Evolutionary conservation across 441 rosid species (phyloP), one percentile per base, ranked within the genome.

Genomic region (Pelargonium myrrhifolium): DNA sequence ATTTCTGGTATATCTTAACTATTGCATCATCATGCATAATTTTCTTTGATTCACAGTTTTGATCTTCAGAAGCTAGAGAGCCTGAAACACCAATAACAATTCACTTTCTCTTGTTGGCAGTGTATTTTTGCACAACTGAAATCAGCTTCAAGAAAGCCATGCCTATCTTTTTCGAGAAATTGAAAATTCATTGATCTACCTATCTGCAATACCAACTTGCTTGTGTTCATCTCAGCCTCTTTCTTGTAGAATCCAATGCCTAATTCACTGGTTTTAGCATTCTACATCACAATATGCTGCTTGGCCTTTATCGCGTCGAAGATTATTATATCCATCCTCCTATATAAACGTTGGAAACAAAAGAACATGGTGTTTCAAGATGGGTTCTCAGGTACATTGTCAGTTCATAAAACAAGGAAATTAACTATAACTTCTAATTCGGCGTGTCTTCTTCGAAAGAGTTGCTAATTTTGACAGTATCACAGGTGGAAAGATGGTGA

Each of bases 401-500:
- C 12, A 14, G 14, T 43, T 24, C 51, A 14, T 60, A 14, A 53
- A 40, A 3, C 11, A 9, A 7, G 15, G 5, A 8, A 18, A 56
- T 10, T 12, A 42, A 40, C 53, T 31, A 21, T 9, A 9, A 15
- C 0, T 28, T 7, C 18, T 72, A 68, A 1, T 24, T 17, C 17
- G 20, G n/a, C 56, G 61, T 45, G 17, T 10, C 60, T 15, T 11
- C 47, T 2, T 10, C 6, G 37, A 15, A 7, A n/a, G 18, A 9
- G n/a, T 10, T 9, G 39, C 63, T 12, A 3, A 26, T 62, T 11
- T 22, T 15, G 7, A 12, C 51, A 62, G 40, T 20, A 62, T 62
- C 71, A 68, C 78, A 86, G 94, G 87, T 47, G 94, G 96, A 47
- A 86, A 89, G 76, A 75, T 93, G 85, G 94, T 89, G 71, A 78